phyloP scores from a whole-genome alignment of 2,329 filamentous ascomycete genomes.

The Penicillium sclerotigenum region DNA sequence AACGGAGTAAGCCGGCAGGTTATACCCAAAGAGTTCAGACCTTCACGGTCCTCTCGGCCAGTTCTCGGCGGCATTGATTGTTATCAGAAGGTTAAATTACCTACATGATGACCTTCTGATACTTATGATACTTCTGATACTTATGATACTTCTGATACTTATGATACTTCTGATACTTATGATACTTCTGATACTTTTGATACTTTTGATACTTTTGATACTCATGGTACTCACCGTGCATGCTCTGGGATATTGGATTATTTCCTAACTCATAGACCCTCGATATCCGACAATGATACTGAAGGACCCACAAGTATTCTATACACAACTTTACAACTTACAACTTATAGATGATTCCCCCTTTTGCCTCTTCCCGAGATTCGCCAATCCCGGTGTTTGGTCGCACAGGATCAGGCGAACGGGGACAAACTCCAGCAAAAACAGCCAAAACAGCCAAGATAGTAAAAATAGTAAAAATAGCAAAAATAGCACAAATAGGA shows the following conservation, averaged over 20 bases:
- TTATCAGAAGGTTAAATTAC: slow-evolving; percentile 27
- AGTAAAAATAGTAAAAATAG: slow-evolving; percentile 6
- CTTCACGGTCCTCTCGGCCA: slow-evolving; percentile 18
- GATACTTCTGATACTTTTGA: too few relatives aligned
- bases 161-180: too few relatives aligned
- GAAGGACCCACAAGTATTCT: neutral
- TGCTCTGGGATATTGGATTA: neutral
- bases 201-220: too few relatives aligned
- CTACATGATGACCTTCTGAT: neutral
- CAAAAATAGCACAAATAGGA: slow-evolving; percentile 2
- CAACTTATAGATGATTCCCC: slow-evolving; percentile 1
- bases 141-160: too few relatives aligned
- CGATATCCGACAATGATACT: neutral
- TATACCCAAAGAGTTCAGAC: slow-evolving; percentile 18
- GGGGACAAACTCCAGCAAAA: slow-evolving; percentile 5
- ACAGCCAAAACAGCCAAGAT: slow-evolving; percentile 1
- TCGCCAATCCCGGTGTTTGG: slow-evolving; percentile 1
- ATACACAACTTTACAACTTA: neutral
- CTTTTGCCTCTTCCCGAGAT: neutral
- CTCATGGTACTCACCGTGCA: too few relatives aligned
- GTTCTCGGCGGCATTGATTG: slow-evolving; percentile 20
- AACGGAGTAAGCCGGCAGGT: slow-evolving; percentile 14
- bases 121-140: too few relatives aligned
- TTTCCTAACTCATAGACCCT: neutral
- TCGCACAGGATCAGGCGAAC: slow-evolving; percentile 7